phyloP scores from a whole-genome alignment of 768 basidiomycete species.

The Tylopilus plumbeoviolaceoides region DNA sequence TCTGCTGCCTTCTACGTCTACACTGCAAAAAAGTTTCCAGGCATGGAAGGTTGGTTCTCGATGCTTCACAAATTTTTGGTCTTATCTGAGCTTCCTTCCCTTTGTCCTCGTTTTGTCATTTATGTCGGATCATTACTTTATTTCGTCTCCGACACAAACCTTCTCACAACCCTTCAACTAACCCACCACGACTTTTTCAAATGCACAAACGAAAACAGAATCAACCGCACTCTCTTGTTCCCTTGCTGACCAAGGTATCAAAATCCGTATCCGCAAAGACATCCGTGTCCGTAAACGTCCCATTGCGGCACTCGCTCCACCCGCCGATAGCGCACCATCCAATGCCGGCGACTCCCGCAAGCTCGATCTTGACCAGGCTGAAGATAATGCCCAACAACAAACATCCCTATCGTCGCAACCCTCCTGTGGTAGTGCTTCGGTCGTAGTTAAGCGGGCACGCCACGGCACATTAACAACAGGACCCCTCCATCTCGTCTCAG shows the following conservation, averaged over 20 bases:
- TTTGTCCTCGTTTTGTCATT: slow-evolving; percentile 15
- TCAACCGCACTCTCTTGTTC: slow-evolving; percentile 86
- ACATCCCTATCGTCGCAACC: slow-evolving; percentile 10
- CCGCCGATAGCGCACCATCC: slow-evolving; percentile 14
- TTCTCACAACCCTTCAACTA: slow-evolving; percentile 1
- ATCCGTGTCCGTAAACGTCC: slow-evolving; percentile 78
- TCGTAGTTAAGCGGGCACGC: slow-evolving; percentile 24
- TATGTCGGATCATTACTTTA: slow-evolving; percentile 19
- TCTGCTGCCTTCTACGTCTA: slow-evolving; percentile 91
- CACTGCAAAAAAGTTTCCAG: slow-evolving; percentile 94
- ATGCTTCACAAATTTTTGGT: background rate
- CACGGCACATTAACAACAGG: slow-evolving; percentile 27
- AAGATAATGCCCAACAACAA: slow-evolving; percentile 20
- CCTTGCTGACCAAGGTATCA: slow-evolving; percentile 93
- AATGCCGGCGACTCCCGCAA: slow-evolving; percentile 14
- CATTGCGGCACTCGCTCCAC: slow-evolving; percentile 33
- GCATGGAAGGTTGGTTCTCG: slow-evolving; percentile 76
- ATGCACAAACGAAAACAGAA: slow-evolving; percentile 42
- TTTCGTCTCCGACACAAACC: slow-evolving; percentile 8
- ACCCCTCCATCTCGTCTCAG: slow-evolving; percentile 17
- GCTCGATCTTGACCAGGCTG: slow-evolving; percentile 27
- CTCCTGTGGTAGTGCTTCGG: background rate
- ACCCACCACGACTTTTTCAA: background rate
- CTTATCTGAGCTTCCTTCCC: slow-evolving; percentile 20
- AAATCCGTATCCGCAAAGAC: slow-evolving; percentile 91